Evolutionary conservation across 1,284 basidiomycete species (phyloP).

Genomic region (Lignosus rhinocerotis): DNA sequence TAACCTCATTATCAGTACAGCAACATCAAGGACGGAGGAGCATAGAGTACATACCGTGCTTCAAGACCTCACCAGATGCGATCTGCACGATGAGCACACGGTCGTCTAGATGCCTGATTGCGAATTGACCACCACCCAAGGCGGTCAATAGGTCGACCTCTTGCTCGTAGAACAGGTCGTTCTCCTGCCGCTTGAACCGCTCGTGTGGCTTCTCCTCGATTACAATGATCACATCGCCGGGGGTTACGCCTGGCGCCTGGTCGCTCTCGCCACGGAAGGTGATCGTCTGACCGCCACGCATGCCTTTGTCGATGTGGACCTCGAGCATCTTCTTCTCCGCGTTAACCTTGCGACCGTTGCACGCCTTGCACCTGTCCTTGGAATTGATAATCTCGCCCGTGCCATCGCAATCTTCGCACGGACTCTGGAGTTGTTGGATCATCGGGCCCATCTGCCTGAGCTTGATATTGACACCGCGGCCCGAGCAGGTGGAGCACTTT

Average conservation of each 20-base stretch:
- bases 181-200: conserved; percentile 78
- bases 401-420: conserved; percentile 92
- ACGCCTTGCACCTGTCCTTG: conserved; percentile 92
- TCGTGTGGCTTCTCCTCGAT: conserved; percentile 93
- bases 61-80: conserved; percentile 89
- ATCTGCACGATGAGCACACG: conserved; percentile 86
- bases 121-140: conserved; percentile 89
- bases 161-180: conserved; percentile 86
- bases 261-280: conserved; percentile 95
- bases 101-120: conserved; percentile 94
- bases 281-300: conserved; percentile 98
- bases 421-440: conserved; percentile 99
- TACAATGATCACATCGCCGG: conserved; percentile 97
- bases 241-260: conserved; percentile 87
- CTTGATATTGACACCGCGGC: conserved; percentile 90
- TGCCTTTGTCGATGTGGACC: conserved; percentile 99
- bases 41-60: conserved; percentile 71
- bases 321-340: conserved; percentile 98
- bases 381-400: conserved; percentile 92
- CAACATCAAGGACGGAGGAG: not conserved
- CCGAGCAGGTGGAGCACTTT: conserved; percentile 78
- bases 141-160: conserved; percentile 95
- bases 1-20: conserved; percentile 9
- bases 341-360: conserved; percentile 94
- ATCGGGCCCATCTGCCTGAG: conserved; percentile 98